These are phyloP conservation scores for Arthrobotrys conoides DNA, from an alignment of 2,329 filamentous ascomycete species.

Conservation along the genomic window DNA sequence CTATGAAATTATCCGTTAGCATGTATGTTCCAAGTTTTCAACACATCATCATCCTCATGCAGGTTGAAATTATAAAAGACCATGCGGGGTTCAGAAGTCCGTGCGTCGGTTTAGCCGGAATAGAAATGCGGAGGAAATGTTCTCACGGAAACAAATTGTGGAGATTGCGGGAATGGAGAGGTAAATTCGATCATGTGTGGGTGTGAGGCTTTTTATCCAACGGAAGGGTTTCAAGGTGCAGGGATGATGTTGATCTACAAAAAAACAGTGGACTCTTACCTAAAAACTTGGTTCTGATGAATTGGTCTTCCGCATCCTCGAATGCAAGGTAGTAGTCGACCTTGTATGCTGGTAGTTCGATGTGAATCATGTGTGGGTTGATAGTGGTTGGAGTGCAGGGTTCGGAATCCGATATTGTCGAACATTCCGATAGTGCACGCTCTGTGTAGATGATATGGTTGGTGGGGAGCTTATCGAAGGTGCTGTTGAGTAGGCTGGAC, in stretches of 20 bases:
- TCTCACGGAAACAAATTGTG: conserved; percentile 47
- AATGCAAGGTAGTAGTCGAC: conserved; percentile 56
- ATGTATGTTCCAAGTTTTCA: conserved; percentile 40
- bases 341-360: conserved; percentile 58
- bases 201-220: conserved; percentile 47
- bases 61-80: conserved; percentile 27
- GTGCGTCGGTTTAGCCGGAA: conserved; percentile 59
- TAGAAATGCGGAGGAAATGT: conserved; percentile 44
- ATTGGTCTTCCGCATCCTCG: conserved; percentile 50
- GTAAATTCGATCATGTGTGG: conserved; percentile 51
- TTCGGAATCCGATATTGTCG: conserved; percentile 45
- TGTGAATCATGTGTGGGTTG: conserved; percentile 53
- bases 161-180: conserved; percentile 43
- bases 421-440: conserved; percentile 38
- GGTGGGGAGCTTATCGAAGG: conserved; percentile 40
- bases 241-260: conserved; percentile 18
- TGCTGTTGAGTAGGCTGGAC: conserved; percentile 48
- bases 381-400: conserved; percentile 39
- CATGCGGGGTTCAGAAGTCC: conserved; percentile 55
- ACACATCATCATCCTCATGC: conserved; percentile 29
- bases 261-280: conserved; percentile 45
- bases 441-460: conserved; percentile 47
- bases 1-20: conserved; percentile 58
- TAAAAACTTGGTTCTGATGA: conserved; percentile 57
- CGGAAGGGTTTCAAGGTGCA: conserved; percentile 43